Evolutionary conservation across 169 alveolate species (phyloP), one percentile per base, ranked within the genome.

Genomic region (Cryptosporidium sp.): DNA sequence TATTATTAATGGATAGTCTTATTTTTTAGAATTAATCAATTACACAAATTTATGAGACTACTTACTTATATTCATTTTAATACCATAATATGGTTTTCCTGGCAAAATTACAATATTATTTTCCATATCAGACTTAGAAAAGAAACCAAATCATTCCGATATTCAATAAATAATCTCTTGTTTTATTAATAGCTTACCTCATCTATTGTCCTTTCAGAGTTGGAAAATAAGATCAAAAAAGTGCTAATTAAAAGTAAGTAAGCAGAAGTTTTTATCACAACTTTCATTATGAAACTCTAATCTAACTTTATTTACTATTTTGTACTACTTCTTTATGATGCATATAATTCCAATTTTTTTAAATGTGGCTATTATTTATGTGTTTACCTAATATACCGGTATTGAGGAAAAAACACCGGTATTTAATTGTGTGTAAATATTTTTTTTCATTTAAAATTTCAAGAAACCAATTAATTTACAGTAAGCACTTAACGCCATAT

Each of bases 21-120:
- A n/a, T 16, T 12, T 55, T 55, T 35, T 0, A 52, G 55, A 18
- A 16, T 10, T 8, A 10, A 21, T 43, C 7, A 23, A 23, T n/a
- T n/a, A 55, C 35, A 26, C 14, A 8, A 55, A 55, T 23, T 55
- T 9, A n/a, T 7, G 9, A 48, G n/a, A 52, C 16, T 18, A 74
- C 70, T 33, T 74, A 74, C 86, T 55, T 31, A 29, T 35, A 33
- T 41, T 52, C 59, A 52, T 43, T 58, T 39, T 39, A 37, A 74
- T 71, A 10, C 86, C 86, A 37, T 58, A 74, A 58, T 74, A 74
- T 23, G 61, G 35, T 18, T 35, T 74, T 23, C 68, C 73, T 74
- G 86, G 86, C 26, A 74, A 37, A 52, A 74, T 74, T 41, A 35
- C 41, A n/a, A 74, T 39, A 39, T 14, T 14, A 58, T 21, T 74